Evolutionary conservation across 2,329 filamentous ascomycete genomes (phyloP), one percentile per base, ranked within the genome.

Genomic region (Emmonsiellopsis sp.): DNA sequence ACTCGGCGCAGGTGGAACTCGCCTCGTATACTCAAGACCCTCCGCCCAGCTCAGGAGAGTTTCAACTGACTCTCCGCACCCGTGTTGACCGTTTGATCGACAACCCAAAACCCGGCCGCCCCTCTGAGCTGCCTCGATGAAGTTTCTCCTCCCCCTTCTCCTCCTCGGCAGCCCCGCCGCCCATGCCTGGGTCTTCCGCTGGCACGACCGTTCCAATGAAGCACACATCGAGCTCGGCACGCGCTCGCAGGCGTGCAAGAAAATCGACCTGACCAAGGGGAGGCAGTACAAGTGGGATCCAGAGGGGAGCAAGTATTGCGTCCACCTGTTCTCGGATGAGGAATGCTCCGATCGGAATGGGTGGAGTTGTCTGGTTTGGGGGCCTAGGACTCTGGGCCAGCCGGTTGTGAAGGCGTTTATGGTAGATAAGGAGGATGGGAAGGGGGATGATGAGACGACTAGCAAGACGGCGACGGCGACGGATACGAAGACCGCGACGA

Each of bases 261-360:
- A 49, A 9, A 55, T 55, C 37, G 11, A 50, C 11, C 36, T 55
- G 44, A n/a, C 36, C 3, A 45, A 53, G 33, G 53, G 53, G 27
- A 53, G 21, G 37, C 39, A 55, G 32, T 55, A 55, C 40, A 53
- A 49, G 44, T 55, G 51, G 51, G 53, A 49, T 46, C 51, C 53
- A 4, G 45, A 55, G n/a, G 37, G 21, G 13, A 49, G 17, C 34
- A 33, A 33, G 14, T 37, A 42, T 10, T 55, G 53, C 45, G 33
- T 55, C 32, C 40, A 48, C 6, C 8, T 50, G 17, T 55, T 55
- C 31, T 27, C 51, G 10, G 53, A 55, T 37, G 46, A 53, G 31
- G 31, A 50, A 33, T 55, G 53, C 33, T 17, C 42, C 5, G 45
- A 53, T 14, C 17, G 36, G 31, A 55, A 55, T 17, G 53, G 53